Evolutionary conservation across 1,284 basidiomycete species (phyloP).

Genomic region (Somion occarium): DNA sequence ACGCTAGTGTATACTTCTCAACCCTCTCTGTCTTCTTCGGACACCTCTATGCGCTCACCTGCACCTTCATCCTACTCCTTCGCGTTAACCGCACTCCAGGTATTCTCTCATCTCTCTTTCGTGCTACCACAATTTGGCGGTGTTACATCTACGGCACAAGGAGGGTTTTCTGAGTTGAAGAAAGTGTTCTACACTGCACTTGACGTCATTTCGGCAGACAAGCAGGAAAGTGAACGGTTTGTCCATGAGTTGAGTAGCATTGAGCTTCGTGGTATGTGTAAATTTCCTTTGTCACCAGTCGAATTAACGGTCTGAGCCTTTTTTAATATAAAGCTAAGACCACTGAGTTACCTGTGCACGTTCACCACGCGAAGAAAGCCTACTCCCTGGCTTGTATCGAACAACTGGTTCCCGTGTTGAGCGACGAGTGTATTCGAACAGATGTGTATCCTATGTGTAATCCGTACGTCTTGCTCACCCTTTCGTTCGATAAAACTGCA

Average conservation of each 20-base stretch:
- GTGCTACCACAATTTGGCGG: slow-evolving; percentile 73
- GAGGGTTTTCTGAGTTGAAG: slow-evolving; percentile 61
- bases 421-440: slow-evolving; percentile 40
- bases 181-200: slow-evolving; percentile 67
- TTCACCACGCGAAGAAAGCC: slow-evolving; percentile 48
- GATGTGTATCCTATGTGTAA: slow-evolving; percentile 53
- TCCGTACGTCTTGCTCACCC: slow-evolving; percentile 40
- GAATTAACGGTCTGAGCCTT: background rate
- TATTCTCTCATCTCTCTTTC: slow-evolving; percentile 61
- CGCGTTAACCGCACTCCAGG: slow-evolving; percentile 45
- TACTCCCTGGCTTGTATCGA: slow-evolving; percentile 64
- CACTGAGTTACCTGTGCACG: slow-evolving; percentile 10
- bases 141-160: slow-evolving; percentile 43
- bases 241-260: slow-evolving; percentile 34
- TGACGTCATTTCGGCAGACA: slow-evolving; percentile 54
- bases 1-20: slow-evolving; percentile 48
- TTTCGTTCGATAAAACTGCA: background rate
- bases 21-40: slow-evolving; percentile 3
- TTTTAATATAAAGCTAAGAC: background rate
- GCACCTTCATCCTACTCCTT: slow-evolving; percentile 37
- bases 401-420: slow-evolving; percentile 60
- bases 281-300: background rate
- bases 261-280: slow-evolving; percentile 15
- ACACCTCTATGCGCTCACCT: slow-evolving; percentile 8
- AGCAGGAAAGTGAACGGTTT: slow-evolving; percentile 36